Evolutionary conservation across 192 early-diverging fungal genomes (phyloP), one percentile per base, ranked within the genome.

Genomic region (Mortierella antarctica): DNA sequence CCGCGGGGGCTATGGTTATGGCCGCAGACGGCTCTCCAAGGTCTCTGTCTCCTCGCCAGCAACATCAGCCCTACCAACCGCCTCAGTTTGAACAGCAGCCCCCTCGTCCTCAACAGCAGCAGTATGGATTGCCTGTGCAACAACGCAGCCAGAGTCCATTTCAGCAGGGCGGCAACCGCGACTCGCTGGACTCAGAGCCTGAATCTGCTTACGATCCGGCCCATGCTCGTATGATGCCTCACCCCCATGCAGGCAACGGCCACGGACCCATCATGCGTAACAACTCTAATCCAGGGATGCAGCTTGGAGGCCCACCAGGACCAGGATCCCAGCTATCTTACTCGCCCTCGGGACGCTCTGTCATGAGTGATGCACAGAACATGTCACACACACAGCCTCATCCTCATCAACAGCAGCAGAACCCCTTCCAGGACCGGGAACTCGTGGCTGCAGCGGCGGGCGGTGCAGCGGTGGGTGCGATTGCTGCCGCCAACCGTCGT

Each of bases 361-460:
- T 55, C 46, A 51, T 46, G 6, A 76, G 66, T 42, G 54, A 76
- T 8, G 15, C 45, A 51, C 73, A 49, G 39, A 49, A 50, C 57
- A 64, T 52, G 47, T 53, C 55, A 12, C 59, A 58, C n/a, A 11
- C 42, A 5, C 55, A 40, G 20, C 66, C 42, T 39, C 58, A 66
- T n/a, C 40, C 47, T 50, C 60, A 56, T 10, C 50, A 49, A 11
- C 57, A 55, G 2, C 62, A 57, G 21, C 63, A 63, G 52, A 70
- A 80, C 58, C 77, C 70, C 46, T 76, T 76, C 74, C 74, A 76
- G 47, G 74, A 76, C 49, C 65, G 65, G 51, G 66, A 76, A 39
- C 44, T 68, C 39, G 50, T 68, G 73, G 53, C 71, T 44, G 71
- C 70, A 14, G 65, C 65, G 12, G 62, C 66, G 47, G 61, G 31